A percentile compares a stretch with the other conserved stretches of the same genome.
Conservation (phyloP, 306 rosid species). For the Prunus armeniaca region DNA sequence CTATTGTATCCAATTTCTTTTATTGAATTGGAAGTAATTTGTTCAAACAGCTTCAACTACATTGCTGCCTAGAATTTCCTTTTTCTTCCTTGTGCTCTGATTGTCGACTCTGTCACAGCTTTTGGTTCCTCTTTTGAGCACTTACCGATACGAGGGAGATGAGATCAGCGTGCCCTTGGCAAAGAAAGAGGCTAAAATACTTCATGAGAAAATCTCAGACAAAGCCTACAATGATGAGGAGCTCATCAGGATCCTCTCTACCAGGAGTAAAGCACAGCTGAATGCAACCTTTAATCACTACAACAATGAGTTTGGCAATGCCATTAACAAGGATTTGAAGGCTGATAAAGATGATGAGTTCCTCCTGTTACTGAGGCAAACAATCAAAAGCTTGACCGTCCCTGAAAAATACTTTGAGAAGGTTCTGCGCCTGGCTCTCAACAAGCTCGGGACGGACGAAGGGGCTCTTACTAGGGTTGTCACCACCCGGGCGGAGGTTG, state of each 20-base stretch:
- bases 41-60: neutral
- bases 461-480: constrained; percentile 79
- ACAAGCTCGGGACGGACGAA: constrained; percentile 81
- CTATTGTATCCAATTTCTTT: neutral
- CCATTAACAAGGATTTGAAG: constrained; percentile 79
- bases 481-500: constrained; percentile 81
- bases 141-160: constrained; percentile 73
- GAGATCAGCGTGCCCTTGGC: constrained; percentile 65
- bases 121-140: constrained; percentile 74
- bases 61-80: neutral
- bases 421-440: constrained; percentile 55
- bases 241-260: constrained; percentile 60
- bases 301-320: constrained; percentile 66
- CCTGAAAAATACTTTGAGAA: constrained; percentile 80
- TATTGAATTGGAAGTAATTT: neutral
- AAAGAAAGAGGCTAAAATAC: constrained; percentile 71
- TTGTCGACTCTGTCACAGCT: constrained; percentile 40
- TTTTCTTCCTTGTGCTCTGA: neutral
- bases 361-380: constrained; percentile 61
- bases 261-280: constrained; percentile 75
- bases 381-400: constrained; percentile 58
- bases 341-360: constrained; percentile 56
- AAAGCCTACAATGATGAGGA: constrained; percentile 67
- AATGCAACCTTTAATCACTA: constrained; percentile 67
- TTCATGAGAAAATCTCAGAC: constrained; percentile 55